Conservation (phyloP, 805 yeast species). For the Hanseniaspora guilliermondii region DNA sequence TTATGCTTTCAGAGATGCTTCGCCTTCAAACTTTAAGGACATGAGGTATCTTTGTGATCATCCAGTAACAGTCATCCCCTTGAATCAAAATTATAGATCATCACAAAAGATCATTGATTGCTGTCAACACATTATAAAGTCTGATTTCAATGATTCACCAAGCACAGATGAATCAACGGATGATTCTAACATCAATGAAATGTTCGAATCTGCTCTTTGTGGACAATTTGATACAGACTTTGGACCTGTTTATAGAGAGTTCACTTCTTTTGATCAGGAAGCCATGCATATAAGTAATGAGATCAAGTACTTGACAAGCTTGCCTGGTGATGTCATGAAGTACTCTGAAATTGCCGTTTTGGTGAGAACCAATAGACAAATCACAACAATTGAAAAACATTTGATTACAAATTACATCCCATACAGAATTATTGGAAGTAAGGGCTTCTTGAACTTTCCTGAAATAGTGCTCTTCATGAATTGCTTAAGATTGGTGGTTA, state of each 20-base stretch:
- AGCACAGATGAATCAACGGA: constrained; percentile 35
- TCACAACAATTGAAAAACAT: constrained; percentile 52
- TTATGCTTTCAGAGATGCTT: constrained; percentile 77
- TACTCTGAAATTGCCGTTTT: constrained; percentile 61
- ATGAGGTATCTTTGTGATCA: constrained; percentile 36
- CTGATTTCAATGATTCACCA: constrained; percentile 20
- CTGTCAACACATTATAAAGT: constrained; percentile 47
- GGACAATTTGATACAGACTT: constrained; percentile 36
- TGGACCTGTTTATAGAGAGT: constrained; percentile 36
- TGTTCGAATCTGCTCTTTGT: constrained; percentile 22
- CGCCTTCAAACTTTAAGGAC: constrained; percentile 47
- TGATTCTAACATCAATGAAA: constrained; percentile 28
- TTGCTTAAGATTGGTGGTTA: constrained; percentile 45
- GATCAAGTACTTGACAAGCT: constrained; percentile 35
- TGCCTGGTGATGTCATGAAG: constrained; percentile 34
- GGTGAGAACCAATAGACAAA: constrained; percentile 50
- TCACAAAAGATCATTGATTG: constrained; percentile 50
- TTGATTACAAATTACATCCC: constrained; percentile 47
- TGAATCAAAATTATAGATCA: constrained; percentile 72
- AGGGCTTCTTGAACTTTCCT: constrained; percentile 65
- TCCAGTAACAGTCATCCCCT: constrained; percentile 28
- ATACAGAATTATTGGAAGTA: constrained; percentile 57
- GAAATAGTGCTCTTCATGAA: constrained; percentile 55
- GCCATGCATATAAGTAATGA: constrained; percentile 47
- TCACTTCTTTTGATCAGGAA: constrained; percentile 38